Base-by-base conservation (phyloP, 495 filamentous ascomycete genomes). In the Pseudomonodictys pantanalensis region DNA sequence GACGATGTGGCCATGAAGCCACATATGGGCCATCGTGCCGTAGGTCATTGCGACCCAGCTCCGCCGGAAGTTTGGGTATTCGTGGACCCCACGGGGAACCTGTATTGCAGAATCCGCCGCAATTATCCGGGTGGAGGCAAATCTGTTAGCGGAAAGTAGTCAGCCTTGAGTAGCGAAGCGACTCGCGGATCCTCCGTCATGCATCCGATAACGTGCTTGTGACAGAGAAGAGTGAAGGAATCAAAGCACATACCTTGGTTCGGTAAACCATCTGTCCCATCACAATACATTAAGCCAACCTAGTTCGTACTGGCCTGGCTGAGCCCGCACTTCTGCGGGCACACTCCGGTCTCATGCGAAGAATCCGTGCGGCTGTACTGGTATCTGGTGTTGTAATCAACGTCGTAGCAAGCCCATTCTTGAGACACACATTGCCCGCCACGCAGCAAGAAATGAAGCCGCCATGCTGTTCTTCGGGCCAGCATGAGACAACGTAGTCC, bases 281-380 rank as follows among this genome's bases (percentile, higher is more conserved):
- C 35, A 25, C 59, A 62, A 23, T 45, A 52, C 3, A 63, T 53
- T 2, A 63, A 28, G 1, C 60, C 60, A 18, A 41, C 28, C 60
- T 53, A 63, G 25, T 46, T 30, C 4, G 43, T 23, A 9, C 30
- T 51, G 54, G 30, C 22, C 22, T 22, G 26, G 24, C 54, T 47
- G 7, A 56, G 52, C 10, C 28, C 46, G 43, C 62, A 66, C 32
- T 66, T 66, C 28, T 42, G 6, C 6, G 57, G 62, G 30, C 62
- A 66, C 2, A 20, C 47, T 12, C 24, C n/a, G 25, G 60, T 35
- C 20, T 52, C 29, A 25, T 61, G 61, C 1, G 9, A 35, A n/a
- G 7, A 6, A 26, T 60, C 56, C 1, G 62, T 66, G 38, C 56
- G 57, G 1, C 57, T 57, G 38, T 66, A 66, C 18, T 61, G 57